Evolutionary conservation across 345 rosid species (phyloP), one percentile per base, ranked within the genome.

Genomic region (Gossypium ekmanianum): DNA sequence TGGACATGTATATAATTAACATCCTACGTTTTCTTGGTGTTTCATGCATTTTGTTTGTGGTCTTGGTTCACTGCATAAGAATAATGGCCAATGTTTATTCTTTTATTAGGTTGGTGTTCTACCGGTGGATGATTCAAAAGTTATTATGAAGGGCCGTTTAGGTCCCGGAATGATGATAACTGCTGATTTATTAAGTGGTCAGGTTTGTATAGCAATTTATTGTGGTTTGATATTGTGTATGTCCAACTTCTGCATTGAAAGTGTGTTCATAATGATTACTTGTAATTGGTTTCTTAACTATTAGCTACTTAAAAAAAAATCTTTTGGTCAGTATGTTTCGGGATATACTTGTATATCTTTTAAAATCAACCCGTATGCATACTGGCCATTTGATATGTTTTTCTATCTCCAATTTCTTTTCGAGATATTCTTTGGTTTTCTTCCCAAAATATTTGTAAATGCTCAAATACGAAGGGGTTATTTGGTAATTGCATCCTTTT

Each of bases 131-230:
- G 99, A 95, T 79, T 88, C 94, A 47, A 95, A 92, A 84, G 89
- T 95, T 66, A 89, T 82, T 6, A 88, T 88, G 96, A 95, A 95
- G 83, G 99, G 98, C 56, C 94, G 98, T 73, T 86, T 95, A 45
- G 99, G 99, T 80, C 99, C 99, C 20, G 99, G 99, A 77, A 95
- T 95, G 99, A 95, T 95, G 99, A 95, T 95, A 79, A 74, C 94
- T 67, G 99, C 84, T 75, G 98, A 95, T 84, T 79, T 95, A 81
- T 82, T 71, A 55, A 83, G 83, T 85, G 99, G 99, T 75, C 94
- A 93, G 99, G 99, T 93, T 69, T 66, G 91, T 88, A 77, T 73
- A 50, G 50, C 75, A 39, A 76, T 73, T 64, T 73, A 9, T 59
- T 54, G 17, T 57, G 18, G 13, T 54, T 14, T 13, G 39, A 20